These are phyloP conservation scores for Berkeleyomyces basicola DNA, from an alignment of 2,329 filamentous ascomycete species.

Conservation along the genomic window DNA sequence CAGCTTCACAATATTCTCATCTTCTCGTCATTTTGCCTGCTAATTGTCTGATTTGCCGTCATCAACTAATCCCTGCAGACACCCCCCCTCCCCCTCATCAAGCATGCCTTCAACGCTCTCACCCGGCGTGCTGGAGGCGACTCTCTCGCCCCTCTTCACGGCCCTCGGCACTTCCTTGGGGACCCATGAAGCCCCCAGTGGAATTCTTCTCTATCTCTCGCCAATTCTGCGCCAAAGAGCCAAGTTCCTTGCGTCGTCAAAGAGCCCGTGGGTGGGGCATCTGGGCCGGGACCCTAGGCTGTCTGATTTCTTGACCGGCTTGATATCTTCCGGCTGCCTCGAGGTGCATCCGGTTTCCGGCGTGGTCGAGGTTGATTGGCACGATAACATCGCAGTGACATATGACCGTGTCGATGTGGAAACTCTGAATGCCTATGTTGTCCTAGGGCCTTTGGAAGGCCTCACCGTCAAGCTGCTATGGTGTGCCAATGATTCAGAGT, in stretches of 20 bases:
- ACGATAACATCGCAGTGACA: constrained; percentile 35
- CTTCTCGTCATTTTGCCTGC: too few relatives aligned
- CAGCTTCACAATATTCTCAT: too few relatives aligned
- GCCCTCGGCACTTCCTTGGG: constrained; percentile 42
- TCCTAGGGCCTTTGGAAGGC: constrained; percentile 23
- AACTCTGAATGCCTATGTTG: constrained; percentile 52
- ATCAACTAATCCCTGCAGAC: neutral
- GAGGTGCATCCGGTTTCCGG: constrained; percentile 71
- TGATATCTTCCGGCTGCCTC: constrained; percentile 41
- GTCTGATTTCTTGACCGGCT: constrained; percentile 48
- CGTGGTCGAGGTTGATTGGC: constrained; percentile 59
- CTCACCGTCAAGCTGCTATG: constrained; percentile 48
- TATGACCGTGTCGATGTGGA: constrained; percentile 59
- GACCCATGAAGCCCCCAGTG: constrained; percentile 38
- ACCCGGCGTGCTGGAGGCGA: constrained; percentile 29
- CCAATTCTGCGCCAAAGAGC: constrained; percentile 51
- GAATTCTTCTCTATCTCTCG: constrained; percentile 42
- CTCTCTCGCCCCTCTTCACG: constrained; percentile 38
- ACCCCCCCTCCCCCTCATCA: neutral
- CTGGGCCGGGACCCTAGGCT: constrained; percentile 54
- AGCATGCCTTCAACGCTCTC: constrained; percentile 14
- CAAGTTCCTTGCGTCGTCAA: constrained; percentile 40
- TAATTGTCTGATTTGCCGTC: neutral
- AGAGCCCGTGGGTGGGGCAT: constrained; percentile 21
- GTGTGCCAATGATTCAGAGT: constrained; percentile 48